Base-by-base conservation (phyloP, 345 rosid genomes). In the Heritiera littoralis region DNA sequence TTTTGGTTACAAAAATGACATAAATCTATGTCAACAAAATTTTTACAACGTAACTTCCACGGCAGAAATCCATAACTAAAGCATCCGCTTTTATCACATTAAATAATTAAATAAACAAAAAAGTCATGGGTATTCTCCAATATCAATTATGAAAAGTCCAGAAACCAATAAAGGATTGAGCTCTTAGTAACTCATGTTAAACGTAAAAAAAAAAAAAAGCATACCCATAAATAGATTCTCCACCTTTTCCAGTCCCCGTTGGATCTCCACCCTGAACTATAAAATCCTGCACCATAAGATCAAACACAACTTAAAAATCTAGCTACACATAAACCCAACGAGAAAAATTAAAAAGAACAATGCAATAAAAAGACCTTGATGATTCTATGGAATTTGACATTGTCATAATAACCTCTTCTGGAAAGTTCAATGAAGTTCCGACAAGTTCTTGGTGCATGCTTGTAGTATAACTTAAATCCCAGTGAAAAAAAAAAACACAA, bases 261-360 rank as follows among this genome's bases (percentile, higher is more conserved):
- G 98, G 99, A 86, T 96, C 98, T 32, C 99, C 99, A 78, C 99
- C 98, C 90, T 96, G 98, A 75, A 96, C 95, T 18, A 96, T 92
- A 86, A 96, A 96, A 80, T 92, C 99, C 98, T 96, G 76, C 68
- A 78, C n/a, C 77, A 71, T 23, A 72, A 73, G 81, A 61, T n/a
- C 67, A 75, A 41, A 66, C 65, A n/a, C 70, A 13, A 35, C 6
- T 59, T 41, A 41, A 59, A 18, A 38, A 43, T n/a, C 1, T 13
- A 56, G 52, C 15, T 7, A 3, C 40, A 18, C 23, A 45, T 35
- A n/a, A 66, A 7, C 35, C 13, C 7, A 15, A 48, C 4, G 32
- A 67, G 9, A 75, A 28, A 72, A 79, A 40, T 5, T 2, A 55
- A 72, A 4, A 32, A 72, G 60, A 72, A 7, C 12, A 32, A 30